Evolutionary conservation across 129 eudicot species (phyloP).

Genomic region (Centaurea solstitialis): DNA sequence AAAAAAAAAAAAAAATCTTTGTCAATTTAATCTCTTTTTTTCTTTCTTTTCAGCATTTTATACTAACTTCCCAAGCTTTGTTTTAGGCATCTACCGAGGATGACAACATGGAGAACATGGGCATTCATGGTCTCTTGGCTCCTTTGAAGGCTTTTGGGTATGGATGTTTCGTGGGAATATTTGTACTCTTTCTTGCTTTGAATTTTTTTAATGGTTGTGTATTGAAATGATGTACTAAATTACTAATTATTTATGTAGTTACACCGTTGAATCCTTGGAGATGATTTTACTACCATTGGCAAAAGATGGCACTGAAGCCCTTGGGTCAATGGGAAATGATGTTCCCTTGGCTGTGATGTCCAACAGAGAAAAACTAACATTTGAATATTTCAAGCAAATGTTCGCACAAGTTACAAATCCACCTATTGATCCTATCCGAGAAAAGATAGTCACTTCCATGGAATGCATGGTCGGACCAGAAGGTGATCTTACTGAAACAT

Average conservation of each 20-base stretch:
- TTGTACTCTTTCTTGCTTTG: not conserved
- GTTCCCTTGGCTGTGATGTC: conserved; percentile 99
- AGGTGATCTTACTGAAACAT: conserved; percentile 96
- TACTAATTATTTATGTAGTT: no score
- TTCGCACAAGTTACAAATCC: conserved; percentile 99
- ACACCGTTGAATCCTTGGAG: conserved; percentile 84
- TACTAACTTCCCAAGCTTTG: not conserved
- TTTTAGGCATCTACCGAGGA: conserved; percentile 60
- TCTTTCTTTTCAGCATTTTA: conserved; percentile 2
- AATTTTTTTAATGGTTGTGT: not conserved
- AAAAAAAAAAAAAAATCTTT: no score
- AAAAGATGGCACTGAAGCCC: conserved; percentile 91
- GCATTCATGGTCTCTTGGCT: conserved; percentile 76
- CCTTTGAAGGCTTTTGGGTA: conserved; percentile 97
- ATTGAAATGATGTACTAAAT: not conserved
- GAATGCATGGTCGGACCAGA: conserved; percentile 99
- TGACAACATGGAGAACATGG: conserved; percentile 82
- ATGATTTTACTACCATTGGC: conserved; percentile 98
- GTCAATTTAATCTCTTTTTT: not conserved
- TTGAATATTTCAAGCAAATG: conserved; percentile 97
- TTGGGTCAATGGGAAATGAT: conserved; percentile 99
- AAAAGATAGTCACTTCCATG: conserved; percentile 98
- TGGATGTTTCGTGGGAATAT: conserved; percentile 2
- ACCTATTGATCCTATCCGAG: conserved; percentile 97
- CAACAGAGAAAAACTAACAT: conserved; percentile 86